Conservation (phyloP, 2,329 filamentous ascomycete species). For the Sporothrix curviconia region DNA sequence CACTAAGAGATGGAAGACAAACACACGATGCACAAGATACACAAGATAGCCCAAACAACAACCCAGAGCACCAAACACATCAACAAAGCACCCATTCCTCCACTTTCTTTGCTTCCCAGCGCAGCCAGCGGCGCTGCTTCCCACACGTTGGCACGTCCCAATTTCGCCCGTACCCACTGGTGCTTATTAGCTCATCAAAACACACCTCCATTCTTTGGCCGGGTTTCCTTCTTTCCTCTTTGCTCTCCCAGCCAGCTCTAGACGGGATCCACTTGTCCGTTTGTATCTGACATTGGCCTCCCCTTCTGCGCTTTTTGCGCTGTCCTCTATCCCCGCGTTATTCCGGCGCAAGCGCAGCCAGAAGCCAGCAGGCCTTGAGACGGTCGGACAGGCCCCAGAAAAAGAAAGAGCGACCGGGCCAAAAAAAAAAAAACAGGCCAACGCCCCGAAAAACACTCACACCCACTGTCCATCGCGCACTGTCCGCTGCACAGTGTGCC, state of each 20-base stretch:
- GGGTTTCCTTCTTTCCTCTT: constrained; percentile 6
- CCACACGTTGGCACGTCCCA: constrained; percentile 14
- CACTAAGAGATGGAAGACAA: background rate
- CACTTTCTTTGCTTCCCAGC: background rate
- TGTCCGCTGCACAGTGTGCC: background rate
- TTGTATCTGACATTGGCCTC: too few species aligned
- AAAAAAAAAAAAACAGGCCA: background rate
- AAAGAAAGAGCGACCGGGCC: background rate
- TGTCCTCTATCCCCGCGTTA: constrained; percentile 16
- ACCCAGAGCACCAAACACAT: background rate
- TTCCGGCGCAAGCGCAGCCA: constrained; percentile 13
- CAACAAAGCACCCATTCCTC: constrained; percentile 5
- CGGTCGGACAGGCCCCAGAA: background rate
- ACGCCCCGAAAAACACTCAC: constrained; percentile 4
- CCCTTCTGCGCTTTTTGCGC: too few species aligned
- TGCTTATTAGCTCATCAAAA: constrained; percentile 19
- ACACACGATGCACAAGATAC: background rate
- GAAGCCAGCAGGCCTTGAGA: background rate
- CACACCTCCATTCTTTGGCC: constrained; percentile 11
- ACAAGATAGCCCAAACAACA: background rate
- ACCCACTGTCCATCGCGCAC: constrained; percentile 4
- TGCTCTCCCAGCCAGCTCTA: too few species aligned
- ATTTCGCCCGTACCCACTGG: constrained; percentile 18
- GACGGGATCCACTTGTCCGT: too few species aligned
- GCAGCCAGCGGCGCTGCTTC: constrained; percentile 8